Evolutionary conservation across 2,329 filamentous ascomycete species (phyloP).

Genomic region (Ophiocordyceps camponoti-leonardi): DNA sequence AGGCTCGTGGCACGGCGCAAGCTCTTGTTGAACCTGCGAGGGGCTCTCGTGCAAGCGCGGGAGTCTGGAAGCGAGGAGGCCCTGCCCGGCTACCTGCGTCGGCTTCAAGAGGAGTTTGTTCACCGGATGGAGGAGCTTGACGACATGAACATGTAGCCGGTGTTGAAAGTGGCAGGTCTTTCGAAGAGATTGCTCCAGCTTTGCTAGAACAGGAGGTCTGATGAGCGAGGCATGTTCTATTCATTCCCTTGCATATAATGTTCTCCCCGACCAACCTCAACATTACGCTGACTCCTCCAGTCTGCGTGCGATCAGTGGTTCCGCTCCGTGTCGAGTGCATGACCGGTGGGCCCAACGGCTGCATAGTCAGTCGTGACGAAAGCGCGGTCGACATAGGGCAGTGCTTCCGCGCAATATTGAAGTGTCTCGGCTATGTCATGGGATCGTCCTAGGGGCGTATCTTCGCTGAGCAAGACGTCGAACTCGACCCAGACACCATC

Average conservation of each 20-base stretch:
- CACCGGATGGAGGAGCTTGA: constrained; percentile 52
- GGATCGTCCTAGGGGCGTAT: constrained; percentile 12
- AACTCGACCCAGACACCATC: constrained; percentile 18
- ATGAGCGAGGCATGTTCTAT: too few relatives aligned
- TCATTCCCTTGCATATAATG: too few relatives aligned
- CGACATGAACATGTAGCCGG: constrained; percentile 1
- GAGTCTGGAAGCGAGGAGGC: constrained; percentile 44
- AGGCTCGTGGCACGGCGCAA: constrained; percentile 49
- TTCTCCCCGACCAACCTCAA: neutral
- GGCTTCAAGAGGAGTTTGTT: constrained; percentile 54
- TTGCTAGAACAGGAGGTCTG: too few relatives aligned
- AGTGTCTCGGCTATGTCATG: constrained; percentile 17
- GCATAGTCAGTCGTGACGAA: constrained; percentile 18
- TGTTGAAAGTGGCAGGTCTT: neutral
- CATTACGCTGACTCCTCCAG: neutral
- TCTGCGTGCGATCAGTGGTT: constrained; percentile 2
- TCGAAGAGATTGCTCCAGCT: too few relatives aligned
- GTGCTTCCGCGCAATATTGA: constrained; percentile 16
- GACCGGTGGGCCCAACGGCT: constrained; percentile 12
- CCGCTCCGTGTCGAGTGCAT: constrained; percentile 10
- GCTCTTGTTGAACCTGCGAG: constrained; percentile 54
- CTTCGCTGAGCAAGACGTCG: constrained; percentile 13
- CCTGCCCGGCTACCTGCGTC: constrained; percentile 22
- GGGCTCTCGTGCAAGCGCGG: constrained; percentile 52
- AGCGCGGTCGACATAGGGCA: constrained; percentile 13